Evolutionary conservation across 441 rosid genomes (phyloP), one percentile per base, ranked within the genome.

Genomic region (Cnidoscolus chayamansa): DNA sequence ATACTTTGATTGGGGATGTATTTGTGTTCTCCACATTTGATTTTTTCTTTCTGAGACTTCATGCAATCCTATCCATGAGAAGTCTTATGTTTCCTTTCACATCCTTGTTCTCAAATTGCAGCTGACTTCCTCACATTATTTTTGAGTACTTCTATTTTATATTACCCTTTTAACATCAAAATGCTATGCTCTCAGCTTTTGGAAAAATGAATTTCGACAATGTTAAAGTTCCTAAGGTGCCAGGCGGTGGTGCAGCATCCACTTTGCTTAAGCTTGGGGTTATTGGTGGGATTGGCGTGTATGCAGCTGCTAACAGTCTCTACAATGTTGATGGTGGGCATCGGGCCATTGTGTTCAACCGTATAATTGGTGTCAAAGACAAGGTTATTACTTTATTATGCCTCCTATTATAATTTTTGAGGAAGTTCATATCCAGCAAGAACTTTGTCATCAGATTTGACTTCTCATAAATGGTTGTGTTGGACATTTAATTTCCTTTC

Each of bases 291-390:
- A 69, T 91, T 57, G 93, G 90, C 63, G 30, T 91, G 67, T 93
- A 93, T 75, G 92, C 81, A 63, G 82, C 79, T 45, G 72, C 85
- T 45, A 91, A 94, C 73, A 91, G 95, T 80, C 90, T 94, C 78
- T 93, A 93, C 89, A 93, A 90, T 78, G 97, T 93, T 58, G 97
- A 91, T 10, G 98, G 98, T 64, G 97, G 97, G 30, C 96, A 91
- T 70, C 85, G 98, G 68, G 98, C 98, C 40, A 84, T 93, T 74
- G 77, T 93, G 83, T 91, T 91, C 83, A 91, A 93, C 78, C 91
- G 97, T 4, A 16, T 93, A 49, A 60, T 71, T 62, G 97, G 98
- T 67, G 65, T 93, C 66, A 93, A 93, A 81, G 92, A 93, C 57
- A 79, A 91, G 98, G 97, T 88, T 20, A 68, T 62, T 63, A 16